Base-by-base conservation (phyloP, 1,284 basidiomycete genomes). In the Puccinia novopanici region DNA sequence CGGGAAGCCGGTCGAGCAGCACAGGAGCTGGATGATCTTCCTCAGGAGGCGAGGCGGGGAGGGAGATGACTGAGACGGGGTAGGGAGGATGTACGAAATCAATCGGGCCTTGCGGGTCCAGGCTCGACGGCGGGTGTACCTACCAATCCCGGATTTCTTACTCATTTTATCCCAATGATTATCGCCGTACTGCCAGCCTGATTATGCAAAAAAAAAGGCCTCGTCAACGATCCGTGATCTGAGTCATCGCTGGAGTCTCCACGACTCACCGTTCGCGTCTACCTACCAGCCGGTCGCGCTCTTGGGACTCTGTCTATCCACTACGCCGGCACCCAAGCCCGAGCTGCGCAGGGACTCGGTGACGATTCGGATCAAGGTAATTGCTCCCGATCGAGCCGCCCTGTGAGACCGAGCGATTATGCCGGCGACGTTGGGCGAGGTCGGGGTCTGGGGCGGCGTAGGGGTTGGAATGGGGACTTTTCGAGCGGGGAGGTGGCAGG, bases 131-230 rank as follows among this genome's bases (percentile, higher is more conserved):
- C 85, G 82, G n/a, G 85, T 86, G 82, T 86, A 86, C 45, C 84
- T 81, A 2, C 85, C 85, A 80, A 86, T 83, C 0, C 85, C 84
- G 40, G 81, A 82, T 77, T 84, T 84, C 52, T 81, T 83, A 75
- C 81, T 82, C 83, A 86, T 84, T 83, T 85, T 86, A 2, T 86
- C 85, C 85, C 85, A 86, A 45, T 84, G 83, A 71, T 86, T 86
- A 82, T 85, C 85, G 42, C 85, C 85, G 80, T 86, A 86, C 82
- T 85, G 84, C 85, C 85, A 86, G 0, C 77, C 77, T 80, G 15
- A 8, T 22, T 19, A 19, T 17, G 34, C 4, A 24, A n/a, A 65
- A 22, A 17, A 68, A 34, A 9, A 8, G 6, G 45, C n/a, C n/a
- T n/a, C 57, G 37, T 6, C 22, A 3, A 73, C 55, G 50, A 30